Percentiles rank a stretch among this genome's conserved stretches.
phyloP scores from a whole-genome alignment of 306 rosid species.

The Vigna angularis region DNA sequence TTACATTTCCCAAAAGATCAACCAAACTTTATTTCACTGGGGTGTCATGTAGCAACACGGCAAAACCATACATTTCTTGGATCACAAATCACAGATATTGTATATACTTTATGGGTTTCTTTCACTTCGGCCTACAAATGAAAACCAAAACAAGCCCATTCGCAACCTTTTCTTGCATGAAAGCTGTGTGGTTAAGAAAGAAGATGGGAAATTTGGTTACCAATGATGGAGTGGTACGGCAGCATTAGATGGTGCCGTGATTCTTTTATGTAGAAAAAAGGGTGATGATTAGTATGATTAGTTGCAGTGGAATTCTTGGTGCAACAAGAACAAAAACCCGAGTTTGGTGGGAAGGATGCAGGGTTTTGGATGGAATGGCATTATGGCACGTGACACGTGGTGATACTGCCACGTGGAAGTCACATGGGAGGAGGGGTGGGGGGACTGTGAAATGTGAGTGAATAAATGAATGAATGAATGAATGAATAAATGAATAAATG shows the following conservation, averaged over 20 bases:
- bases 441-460: not conserved
- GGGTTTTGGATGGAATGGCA: not conserved
- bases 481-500: not conserved
- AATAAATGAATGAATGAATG: not conserved
- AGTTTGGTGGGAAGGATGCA: slow-evolving; percentile 43
- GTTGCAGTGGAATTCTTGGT: slow-evolving; percentile 30
- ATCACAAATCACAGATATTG: slow-evolving; percentile 27
- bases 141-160: slow-evolving; percentile 41
- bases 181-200: slow-evolving; percentile 16
- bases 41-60: slow-evolving; percentile 12
- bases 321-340: slow-evolving; percentile 44
- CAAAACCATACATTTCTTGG: slow-evolving; percentile 20
- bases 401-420: slow-evolving; percentile 48
- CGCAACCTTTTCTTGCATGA: not conserved
- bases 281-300: slow-evolving; percentile 42
- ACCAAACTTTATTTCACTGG: slow-evolving; percentile 31
- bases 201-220: slow-evolving; percentile 33
- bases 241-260: slow-evolving; percentile 6
- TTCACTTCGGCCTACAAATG: slow-evolving; percentile 32
- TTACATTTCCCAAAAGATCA: slow-evolving; percentile 35
- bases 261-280: slow-evolving; percentile 1
- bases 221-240: slow-evolving; percentile 47
- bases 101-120: slow-evolving; percentile 33
- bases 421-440: slow-evolving; percentile 46
- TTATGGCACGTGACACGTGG: slow-evolving; percentile 44